Percentiles rank a stretch among this genome's conserved stretches.
Evolutionary conservation across 2,329 filamentous ascomycete genomes (phyloP).

Genomic region (Orbilia javanica): DNA sequence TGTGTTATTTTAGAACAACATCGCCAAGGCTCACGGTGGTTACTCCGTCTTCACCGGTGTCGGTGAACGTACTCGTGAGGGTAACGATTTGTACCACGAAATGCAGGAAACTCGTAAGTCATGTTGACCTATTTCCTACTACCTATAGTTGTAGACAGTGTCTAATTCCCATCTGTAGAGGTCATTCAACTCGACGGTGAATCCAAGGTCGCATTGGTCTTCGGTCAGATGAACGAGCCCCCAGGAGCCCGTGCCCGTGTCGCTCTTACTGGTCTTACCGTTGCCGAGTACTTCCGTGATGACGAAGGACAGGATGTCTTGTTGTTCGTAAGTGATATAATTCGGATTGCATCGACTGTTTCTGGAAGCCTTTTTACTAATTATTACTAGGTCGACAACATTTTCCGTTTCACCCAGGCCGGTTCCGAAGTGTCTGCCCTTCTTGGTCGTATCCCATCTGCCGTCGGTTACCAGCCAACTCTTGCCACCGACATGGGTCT

Average conservation of each 20-base stretch:
- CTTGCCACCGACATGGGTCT: constrained; percentile 98
- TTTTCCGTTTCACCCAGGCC: constrained; percentile 99
- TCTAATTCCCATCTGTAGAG: constrained; percentile 64
- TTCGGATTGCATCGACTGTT: neutral
- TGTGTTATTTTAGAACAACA: constrained; percentile 81
- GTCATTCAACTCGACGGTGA: constrained; percentile 99
- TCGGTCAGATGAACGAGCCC: constrained; percentile 99
- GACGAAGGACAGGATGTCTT: constrained; percentile 68
- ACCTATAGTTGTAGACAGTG: neutral
- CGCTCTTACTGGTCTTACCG: constrained; percentile 87
- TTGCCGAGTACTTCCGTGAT: constrained; percentile 87
- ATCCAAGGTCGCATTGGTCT: constrained; percentile 98
- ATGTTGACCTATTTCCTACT: neutral
- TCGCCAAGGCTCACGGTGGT: constrained; percentile 99
- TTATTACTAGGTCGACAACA: constrained; percentile 93
- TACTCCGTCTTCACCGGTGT: constrained; percentile 99
- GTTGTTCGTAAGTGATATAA: constrained; percentile 60
- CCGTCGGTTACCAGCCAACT: constrained; percentile 99
- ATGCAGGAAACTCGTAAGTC: constrained; percentile 94
- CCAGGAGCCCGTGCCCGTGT: constrained; percentile 99
- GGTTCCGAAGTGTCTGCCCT: constrained; percentile 99
- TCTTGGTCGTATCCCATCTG: constrained; percentile 99
- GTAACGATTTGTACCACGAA: constrained; percentile 99
- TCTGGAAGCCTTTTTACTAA: constrained; percentile 60
- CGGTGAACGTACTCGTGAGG: constrained; percentile 99